These are phyloP conservation scores for Naegleria gruberi DNA, from an alignment of 208 protist species.

Conservation along the genomic window DNA sequence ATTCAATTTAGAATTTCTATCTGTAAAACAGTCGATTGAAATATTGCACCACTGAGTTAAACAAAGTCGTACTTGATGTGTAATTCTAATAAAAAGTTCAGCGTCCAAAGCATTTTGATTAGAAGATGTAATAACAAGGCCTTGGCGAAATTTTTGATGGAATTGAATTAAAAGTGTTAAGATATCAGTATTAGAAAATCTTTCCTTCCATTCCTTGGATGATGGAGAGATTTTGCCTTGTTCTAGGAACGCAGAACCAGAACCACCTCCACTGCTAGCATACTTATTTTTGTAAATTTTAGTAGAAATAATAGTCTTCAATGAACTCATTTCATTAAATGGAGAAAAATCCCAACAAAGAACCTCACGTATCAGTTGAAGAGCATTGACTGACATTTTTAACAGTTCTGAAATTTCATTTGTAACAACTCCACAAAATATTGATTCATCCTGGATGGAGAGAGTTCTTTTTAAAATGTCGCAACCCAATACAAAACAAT, in stretches of 20 bases:
- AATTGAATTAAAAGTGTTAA: background rate
- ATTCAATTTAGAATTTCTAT: background rate
- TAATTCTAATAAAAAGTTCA: background rate
- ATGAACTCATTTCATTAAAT: background rate
- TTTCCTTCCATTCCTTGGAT: background rate
- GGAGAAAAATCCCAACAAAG: constrained; percentile 20
- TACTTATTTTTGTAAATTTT: background rate
- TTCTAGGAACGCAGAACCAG: background rate
- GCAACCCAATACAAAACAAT: background rate
- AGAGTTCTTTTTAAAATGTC: background rate
- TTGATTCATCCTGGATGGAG: background rate
- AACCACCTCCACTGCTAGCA: background rate
- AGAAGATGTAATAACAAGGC: background rate
- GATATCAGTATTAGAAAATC: background rate
- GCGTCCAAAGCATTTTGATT: background rate
- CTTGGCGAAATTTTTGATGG: background rate
- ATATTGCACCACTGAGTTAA: background rate
- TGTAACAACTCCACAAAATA: background rate
- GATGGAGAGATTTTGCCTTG: background rate
- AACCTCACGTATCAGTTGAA: background rate
- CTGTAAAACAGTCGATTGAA: background rate
- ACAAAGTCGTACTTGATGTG: background rate
- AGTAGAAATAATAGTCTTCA: background rate
- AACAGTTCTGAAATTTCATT: background rate
- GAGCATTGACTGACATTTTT: background rate